A percentile compares a stretch with the other conserved stretches of the same genome.
phyloP scores from a whole-genome alignment of 164 flowering plant genomes.

The Amborella trichopoda region DNA sequence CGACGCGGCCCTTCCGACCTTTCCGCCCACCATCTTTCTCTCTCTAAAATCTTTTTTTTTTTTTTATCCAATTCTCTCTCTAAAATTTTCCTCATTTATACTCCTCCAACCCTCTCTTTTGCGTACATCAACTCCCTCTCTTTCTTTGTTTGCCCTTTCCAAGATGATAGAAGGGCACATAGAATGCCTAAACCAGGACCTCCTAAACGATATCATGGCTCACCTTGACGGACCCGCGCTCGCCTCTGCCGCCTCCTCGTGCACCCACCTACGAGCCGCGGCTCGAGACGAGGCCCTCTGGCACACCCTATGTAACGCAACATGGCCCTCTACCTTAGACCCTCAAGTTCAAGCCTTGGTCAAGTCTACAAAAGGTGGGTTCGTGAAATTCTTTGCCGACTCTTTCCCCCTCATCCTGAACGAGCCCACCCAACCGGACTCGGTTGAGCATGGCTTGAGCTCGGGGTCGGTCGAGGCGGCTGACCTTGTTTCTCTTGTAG shows the following conservation, averaged over 20 bases:
- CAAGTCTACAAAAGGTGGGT: slow-evolving; percentile 2
- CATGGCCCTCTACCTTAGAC: slow-evolving; percentile 21
- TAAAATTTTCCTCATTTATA: too few relatives aligned
- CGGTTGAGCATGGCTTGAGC: too few relatives aligned
- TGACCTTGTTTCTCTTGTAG: slow-evolving; percentile 7
- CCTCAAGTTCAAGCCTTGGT: slow-evolving; percentile 4
- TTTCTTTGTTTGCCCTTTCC: too few relatives aligned
- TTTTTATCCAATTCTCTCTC: too few relatives aligned
- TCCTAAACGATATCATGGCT: slow-evolving; percentile 12
- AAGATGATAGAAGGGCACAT: not conserved
- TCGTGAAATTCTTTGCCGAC: slow-evolving; percentile 14
- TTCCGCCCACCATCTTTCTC: too few relatives aligned
- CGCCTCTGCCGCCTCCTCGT: slow-evolving; percentile 19
- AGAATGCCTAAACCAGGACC: slow-evolving; percentile 6
- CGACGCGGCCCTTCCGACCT: too few relatives aligned
- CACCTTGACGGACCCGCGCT: slow-evolving; percentile 15
- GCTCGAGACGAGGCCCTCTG: slow-evolving; percentile 11
- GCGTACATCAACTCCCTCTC: too few relatives aligned
- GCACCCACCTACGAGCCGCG: slow-evolving; percentile 5
- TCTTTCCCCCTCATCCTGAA: slow-evolving; percentile 15
- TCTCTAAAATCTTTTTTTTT: too few relatives aligned
- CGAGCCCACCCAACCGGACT: not conserved
- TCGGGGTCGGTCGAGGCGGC: slow-evolving; percentile 2
- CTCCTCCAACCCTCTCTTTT: too few relatives aligned
- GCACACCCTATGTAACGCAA: slow-evolving; percentile 12